phyloP scores from a whole-genome alignment of 257 asterid genomes.

The Scutellaria baicalensis region DNA sequence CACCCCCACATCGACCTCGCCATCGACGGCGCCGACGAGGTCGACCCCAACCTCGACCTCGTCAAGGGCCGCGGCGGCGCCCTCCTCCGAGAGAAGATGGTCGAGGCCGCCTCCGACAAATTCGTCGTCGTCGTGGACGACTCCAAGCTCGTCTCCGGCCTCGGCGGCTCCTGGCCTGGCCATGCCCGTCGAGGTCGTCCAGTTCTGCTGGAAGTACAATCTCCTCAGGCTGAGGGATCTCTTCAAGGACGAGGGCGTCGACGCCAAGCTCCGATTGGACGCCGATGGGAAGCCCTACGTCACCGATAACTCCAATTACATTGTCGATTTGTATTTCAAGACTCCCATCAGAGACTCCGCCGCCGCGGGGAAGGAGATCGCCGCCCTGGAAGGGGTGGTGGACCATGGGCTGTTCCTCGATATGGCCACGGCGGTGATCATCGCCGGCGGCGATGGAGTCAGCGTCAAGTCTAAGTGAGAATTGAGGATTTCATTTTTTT shows the following conservation, averaged over 20 bases:
- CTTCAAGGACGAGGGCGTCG: slow-evolving; percentile 67
- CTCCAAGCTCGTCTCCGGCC: slow-evolving; percentile 64
- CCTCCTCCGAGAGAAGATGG: slow-evolving; percentile 86
- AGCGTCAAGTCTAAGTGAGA: slow-evolving; percentile 51
- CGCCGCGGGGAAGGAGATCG: slow-evolving; percentile 70
- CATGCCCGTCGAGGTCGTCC: slow-evolving; percentile 96
- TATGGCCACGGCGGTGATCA: slow-evolving; percentile 40
- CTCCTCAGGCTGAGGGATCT: slow-evolving; percentile 48
- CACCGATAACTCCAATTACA: slow-evolving; percentile 79
- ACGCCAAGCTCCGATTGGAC: slow-evolving; percentile 52
- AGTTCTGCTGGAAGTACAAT: slow-evolving; percentile 52
- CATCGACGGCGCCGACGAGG: slow-evolving; percentile 93
- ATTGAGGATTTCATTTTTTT: neutral
- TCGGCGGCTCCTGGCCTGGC: slow-evolving; percentile 92
- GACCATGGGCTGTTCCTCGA: slow-evolving; percentile 25
- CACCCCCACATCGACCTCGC: slow-evolving; percentile 74
- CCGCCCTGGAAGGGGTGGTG: slow-evolving; percentile 72
- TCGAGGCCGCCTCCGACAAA: slow-evolving; percentile 79
- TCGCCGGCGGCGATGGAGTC: slow-evolving; percentile 73
- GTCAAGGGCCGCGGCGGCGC: slow-evolving; percentile 99
- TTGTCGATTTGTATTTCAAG: slow-evolving; percentile 83
- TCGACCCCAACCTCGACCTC: slow-evolving; percentile 77
- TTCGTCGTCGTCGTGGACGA: slow-evolving; percentile 90
- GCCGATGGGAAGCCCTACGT: slow-evolving; percentile 68
- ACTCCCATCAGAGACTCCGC: slow-evolving; percentile 76